phyloP scores from a whole-genome alignment of 2,329 filamentous ascomycete species.

The Stemphylium beticola region DNA sequence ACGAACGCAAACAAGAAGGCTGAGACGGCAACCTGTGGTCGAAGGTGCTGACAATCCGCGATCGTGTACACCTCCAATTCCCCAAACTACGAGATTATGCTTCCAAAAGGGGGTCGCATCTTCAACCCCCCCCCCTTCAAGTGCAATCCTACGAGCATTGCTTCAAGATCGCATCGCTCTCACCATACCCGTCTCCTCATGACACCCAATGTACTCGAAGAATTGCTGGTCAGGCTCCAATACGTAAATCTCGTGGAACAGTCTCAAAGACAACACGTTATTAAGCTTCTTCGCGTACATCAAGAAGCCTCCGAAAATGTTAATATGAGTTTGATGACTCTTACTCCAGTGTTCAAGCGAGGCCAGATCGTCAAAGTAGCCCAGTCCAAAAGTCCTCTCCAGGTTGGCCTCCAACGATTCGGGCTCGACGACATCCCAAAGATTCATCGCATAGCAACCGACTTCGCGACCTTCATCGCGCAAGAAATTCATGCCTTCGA shows the following conservation, averaged over 20 bases:
- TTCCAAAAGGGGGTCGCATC: too few species aligned
- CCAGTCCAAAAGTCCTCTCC: constrained; percentile 52
- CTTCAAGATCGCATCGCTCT: neutral
- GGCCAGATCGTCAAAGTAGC: constrained; percentile 52
- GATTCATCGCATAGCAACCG: constrained; percentile 53
- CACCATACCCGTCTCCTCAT: constrained; percentile 47
- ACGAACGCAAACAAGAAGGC: too few species aligned
- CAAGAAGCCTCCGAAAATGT: constrained; percentile 52
- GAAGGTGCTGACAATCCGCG: too few species aligned
- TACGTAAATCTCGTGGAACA: constrained; percentile 54
- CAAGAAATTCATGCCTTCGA: constrained; percentile 54
- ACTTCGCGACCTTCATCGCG: constrained; percentile 52
- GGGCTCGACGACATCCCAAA: constrained; percentile 52
- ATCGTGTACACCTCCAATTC: too few species aligned
- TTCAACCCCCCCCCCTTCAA: too few species aligned
- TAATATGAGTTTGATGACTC: constrained; percentile 50
- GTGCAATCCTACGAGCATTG: too few species aligned
- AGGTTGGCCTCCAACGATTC: constrained; percentile 12
- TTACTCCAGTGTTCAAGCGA: constrained; percentile 52
- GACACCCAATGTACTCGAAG: constrained; percentile 54
- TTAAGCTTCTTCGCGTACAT: constrained; percentile 49
- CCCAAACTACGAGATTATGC: too few species aligned
- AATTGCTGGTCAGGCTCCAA: constrained; percentile 49
- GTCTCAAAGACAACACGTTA: constrained; percentile 44
- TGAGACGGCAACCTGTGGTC: too few species aligned